phyloP scores from a whole-genome alignment of 106 monocot genomes.

The Cymbidium sinense region DNA sequence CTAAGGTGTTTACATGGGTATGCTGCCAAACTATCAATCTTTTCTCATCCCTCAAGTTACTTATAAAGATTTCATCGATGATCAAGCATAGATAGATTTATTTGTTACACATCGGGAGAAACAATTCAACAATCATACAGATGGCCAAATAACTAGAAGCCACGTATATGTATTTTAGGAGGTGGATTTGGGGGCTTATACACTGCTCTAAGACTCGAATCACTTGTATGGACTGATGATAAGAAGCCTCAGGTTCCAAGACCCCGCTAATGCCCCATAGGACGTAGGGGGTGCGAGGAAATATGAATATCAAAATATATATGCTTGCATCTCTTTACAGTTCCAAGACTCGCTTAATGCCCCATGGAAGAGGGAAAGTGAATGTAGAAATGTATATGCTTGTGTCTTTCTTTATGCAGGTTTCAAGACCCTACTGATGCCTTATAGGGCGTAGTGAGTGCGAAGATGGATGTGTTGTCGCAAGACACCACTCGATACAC shows the following conservation, averaged over 20 bases:
- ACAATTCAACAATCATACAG: constrained; percentile 19
- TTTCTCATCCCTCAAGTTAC: constrained; percentile 8
- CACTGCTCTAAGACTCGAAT: constrained; percentile 86
- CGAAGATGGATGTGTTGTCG: too few relatives aligned
- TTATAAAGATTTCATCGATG: constrained; percentile 20
- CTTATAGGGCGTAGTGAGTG: too few relatives aligned
- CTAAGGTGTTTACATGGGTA: constrained; percentile 9
- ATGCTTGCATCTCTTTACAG: too few relatives aligned
- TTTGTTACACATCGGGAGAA: constrained; percentile 29
- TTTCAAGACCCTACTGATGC: too few relatives aligned
- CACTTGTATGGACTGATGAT: constrained; percentile 85
- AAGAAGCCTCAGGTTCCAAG: constrained; percentile 97
- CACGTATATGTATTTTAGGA: constrained; percentile 86
- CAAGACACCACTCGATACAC: too few relatives aligned
- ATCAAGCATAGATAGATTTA: constrained; percentile 18
- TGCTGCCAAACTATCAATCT: constrained; percentile 5
- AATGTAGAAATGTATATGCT: too few relatives aligned
- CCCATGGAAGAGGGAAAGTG: too few relatives aligned
- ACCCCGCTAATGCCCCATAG: too few relatives aligned
- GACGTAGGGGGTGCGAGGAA: too few relatives aligned
- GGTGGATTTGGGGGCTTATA: constrained; percentile 97
- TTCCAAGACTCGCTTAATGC: too few relatives aligned
- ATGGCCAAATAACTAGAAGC: constrained; percentile 62
- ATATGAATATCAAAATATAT: too few relatives aligned
- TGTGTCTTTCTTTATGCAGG: too few relatives aligned